Evolutionary conservation across 371 early-diverging fungal genomes (phyloP).

Genomic region (Mortierella sp.): DNA sequence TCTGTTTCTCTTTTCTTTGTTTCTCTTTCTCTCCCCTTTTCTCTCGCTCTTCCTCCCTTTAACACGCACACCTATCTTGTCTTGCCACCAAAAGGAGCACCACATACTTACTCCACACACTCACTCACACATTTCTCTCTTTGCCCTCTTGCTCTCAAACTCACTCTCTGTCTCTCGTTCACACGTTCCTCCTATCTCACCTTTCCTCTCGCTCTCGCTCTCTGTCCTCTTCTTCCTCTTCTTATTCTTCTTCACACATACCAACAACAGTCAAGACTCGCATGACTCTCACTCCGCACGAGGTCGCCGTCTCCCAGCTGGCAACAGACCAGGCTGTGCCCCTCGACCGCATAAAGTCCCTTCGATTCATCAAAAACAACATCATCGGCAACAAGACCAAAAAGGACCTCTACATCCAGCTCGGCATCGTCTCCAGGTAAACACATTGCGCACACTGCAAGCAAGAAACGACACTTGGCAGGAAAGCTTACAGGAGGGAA

Average conservation of each 20-base stretch:
- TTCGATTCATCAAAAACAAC: constrained; percentile 87
- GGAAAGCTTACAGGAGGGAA: not conserved
- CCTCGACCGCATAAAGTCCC: constrained; percentile 68
- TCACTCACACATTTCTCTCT: not conserved
- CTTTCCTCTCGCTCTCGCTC: not conserved
- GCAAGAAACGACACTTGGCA: no score
- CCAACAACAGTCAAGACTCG: not conserved
- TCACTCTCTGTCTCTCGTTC: not conserved
- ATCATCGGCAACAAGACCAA: constrained; percentile 91
- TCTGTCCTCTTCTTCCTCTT: not conserved
- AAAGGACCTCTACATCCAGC: constrained; percentile 81
- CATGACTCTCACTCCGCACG: constrained; percentile 74
- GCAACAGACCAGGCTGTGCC: constrained; percentile 58
- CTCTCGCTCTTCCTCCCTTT: not conserved
- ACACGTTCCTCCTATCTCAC: not conserved
- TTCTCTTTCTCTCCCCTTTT: not conserved
- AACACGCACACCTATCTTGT: not conserved
- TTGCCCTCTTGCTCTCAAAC: not conserved
- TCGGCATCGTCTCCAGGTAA: constrained; percentile 80
- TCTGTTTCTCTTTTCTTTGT: not conserved
- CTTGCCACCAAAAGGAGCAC: constrained; percentile 8
- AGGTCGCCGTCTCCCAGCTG: constrained; percentile 70
- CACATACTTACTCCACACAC: not conserved
- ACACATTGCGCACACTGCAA: not conserved
- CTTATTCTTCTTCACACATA: not conserved